Evolutionary conservation across 2,329 filamentous ascomycete genomes (phyloP), one percentile per base, ranked within the genome.

Genomic region (Polychaeton citri): DNA sequence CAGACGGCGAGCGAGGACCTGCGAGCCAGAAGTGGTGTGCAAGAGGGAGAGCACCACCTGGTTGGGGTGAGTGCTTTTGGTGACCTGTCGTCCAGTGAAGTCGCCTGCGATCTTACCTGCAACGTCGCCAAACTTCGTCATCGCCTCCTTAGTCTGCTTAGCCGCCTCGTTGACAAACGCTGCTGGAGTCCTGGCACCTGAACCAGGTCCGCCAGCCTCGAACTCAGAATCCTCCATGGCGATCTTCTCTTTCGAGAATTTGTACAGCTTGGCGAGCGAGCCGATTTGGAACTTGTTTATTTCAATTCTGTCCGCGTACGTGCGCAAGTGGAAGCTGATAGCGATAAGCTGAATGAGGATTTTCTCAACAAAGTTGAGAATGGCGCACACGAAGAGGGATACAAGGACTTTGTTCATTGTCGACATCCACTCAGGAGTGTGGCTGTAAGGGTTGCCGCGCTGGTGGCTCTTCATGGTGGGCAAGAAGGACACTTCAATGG

Each of bases 321-420:
- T 95, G 31, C 88, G 74, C 39, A 83, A 68, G 56, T 96, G 88
- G 60, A 96, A 96, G 42, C 81, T 86, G 39, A 87, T 87, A 20
- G 88, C 87, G 47, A 96, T 93, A 61, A 93, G 79, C 53, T 95
- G 87, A 37, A 95, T 93, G 46, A 93, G 72, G 41, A 95, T 81
- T 65, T 95, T 96, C 59, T 95, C 87, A 35, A 80, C 68, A 41
- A 90, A 80, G 59, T 96, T 95, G 42, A 95, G 65, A 2, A 76
- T 67, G 0, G 77, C 72, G 42, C 83, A 73, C 10, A 92, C 79
- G 48, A 96, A 87, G n/a, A 92, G 54, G 2, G 82, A 72, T 13
- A 93, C 76, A 41, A 95, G 78, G 48, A 96, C 72, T 56, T 92
- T 94, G 66, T 92, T 82, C 45, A 86, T 72, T 10, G 79, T 74